Evolutionary conservation across 495 filamentous ascomycete species (phyloP), one percentile per base, ranked within the genome.

Genomic region (Cladorrhinum samala): DNA sequence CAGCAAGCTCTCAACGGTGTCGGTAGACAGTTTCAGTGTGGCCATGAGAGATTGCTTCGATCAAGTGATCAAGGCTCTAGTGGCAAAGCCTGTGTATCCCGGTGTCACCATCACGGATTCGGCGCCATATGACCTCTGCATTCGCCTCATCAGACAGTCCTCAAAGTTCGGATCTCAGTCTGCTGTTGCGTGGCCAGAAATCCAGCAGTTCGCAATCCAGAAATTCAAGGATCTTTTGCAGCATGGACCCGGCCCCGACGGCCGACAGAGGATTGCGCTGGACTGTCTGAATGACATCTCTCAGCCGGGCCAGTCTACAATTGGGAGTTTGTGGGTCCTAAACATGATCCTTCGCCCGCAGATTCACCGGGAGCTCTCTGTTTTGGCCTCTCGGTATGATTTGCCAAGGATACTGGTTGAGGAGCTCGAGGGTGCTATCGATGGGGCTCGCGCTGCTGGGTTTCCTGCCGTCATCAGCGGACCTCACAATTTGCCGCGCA

Each of bases 281-380:
- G 67, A 68, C 43, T 77, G 72, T 52, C 55, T 81, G 55, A 49
- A 68, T 41, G 76, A 81, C 56, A 73, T 79, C 25, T 68, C 70
- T 18, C 56, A 57, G 16, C 69, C 66, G 36, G 66, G 77, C n/a
- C 49, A 61, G 18, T 72, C 68, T 16, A 64, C 72, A 11, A 56
- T 74, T 2, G 89, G 89, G 2, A 93, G 88, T 59, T 80, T 91
- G 13, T 86, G 84, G 56, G 83, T 82, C 5, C 68, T 95, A 25
- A 76, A 72, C 53, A 77, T 80, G 17, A 68, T 91, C 17, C 59
- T 86, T 2, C 73, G 78, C 20, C 48, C 55, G 13, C 57, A 63
- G 21, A 52, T 59, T 25, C 53, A 38, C 1, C 64, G 56, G 5
- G 68, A 73, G 23, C 52, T 81, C 5, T 65, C 66, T 14, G 44